Evolutionary conservation across 225 moss, liverwort and hornwort genomes (phyloP), one percentile per base, ranked within the genome.

Genomic region (Neckera pumila): DNA sequence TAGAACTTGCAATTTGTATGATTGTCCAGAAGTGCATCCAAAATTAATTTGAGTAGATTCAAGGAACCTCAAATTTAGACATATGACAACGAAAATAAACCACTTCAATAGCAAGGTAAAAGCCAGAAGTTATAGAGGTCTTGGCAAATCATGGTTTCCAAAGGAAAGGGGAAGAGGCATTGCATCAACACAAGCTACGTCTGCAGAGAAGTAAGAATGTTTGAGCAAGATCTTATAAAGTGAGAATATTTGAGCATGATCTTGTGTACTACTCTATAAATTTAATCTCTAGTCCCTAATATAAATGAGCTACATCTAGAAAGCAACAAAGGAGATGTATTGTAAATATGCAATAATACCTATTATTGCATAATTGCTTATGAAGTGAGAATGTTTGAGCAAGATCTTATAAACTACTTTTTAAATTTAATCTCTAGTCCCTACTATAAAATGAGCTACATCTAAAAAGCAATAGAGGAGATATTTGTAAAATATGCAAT

Each of bases 21-120:
- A 12, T 12, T 38, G 7, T n/a, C n/a, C n/a, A n/a, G 12, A 67
- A 22, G 67, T 0, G 2, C 38, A n/a, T n/a, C 2, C 7, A 21
- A 67, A 62, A 67, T 2, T 21, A n/a, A 67, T n/a, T 67, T n/a
- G 12, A 22, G 3, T 3, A 12, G 12, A 22, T n/a, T 7, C n/a
- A 21, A 67, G 19, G 7, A n/a, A 20, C 21, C 4, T 11, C n/a
- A 67, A n/a, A 67, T 67, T 67, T n/a, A n/a, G 21, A n/a, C 12
- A n/a, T n/a, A 17, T 67, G 6, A n/a, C 6, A 67, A 21, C n/a
- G 66, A n/a, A 67, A n/a, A 3, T 11, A n/a, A n/a, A 67, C 1
- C 0, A 2, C n/a, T 67, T 67, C n/a, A 67, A 67, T 36, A 21
- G 2, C 20, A 36, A 21, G 3, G 11, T 67, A n/a, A 12, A n/a